These are phyloP conservation scores for Cicer chorassanicum DNA, from an alignment of 306 rosid genomes.

Conservation along the genomic window DNA sequence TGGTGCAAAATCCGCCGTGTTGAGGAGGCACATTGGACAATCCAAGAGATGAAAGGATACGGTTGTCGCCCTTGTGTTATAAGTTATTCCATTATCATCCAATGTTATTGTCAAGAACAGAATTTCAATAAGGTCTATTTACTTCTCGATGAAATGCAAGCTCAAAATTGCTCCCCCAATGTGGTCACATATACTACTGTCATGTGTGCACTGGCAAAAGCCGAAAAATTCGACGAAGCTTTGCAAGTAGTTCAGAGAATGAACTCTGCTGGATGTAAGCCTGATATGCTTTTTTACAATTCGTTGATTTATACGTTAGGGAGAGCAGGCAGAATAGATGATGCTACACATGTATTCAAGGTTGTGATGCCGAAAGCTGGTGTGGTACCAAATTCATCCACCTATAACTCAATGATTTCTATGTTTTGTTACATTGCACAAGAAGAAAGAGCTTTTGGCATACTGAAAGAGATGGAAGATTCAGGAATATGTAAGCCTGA, in stretches of 20 bases:
- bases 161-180: constrained; percentile 68
- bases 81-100: constrained; percentile 76
- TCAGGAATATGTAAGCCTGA: constrained; percentile 76
- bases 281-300: constrained; percentile 76
- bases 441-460: constrained; percentile 60
- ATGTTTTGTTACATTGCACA: constrained; percentile 67
- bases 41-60: constrained; percentile 89
- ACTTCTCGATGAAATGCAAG: constrained; percentile 88
- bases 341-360: constrained; percentile 62
- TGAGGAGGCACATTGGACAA: constrained; percentile 91
- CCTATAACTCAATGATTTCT: constrained; percentile 80
- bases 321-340: constrained; percentile 64
- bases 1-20: constrained; percentile 81
- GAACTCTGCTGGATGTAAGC: constrained; percentile 63
- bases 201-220: constrained; percentile 69
- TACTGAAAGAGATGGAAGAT: constrained; percentile 66
- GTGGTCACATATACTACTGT: constrained; percentile 72
- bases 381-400: constrained; percentile 68
- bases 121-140: constrained; percentile 62
- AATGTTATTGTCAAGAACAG: constrained; percentile 60
- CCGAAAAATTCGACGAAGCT: constrained; percentile 69
- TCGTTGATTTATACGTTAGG: constrained; percentile 72
- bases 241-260: constrained; percentile 59
- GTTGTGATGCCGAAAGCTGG: constrained; percentile 63
- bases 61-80: constrained; percentile 75